Base-by-base conservation (phyloP, 106 monocot species). In the Dendrobium nobile region DNA sequence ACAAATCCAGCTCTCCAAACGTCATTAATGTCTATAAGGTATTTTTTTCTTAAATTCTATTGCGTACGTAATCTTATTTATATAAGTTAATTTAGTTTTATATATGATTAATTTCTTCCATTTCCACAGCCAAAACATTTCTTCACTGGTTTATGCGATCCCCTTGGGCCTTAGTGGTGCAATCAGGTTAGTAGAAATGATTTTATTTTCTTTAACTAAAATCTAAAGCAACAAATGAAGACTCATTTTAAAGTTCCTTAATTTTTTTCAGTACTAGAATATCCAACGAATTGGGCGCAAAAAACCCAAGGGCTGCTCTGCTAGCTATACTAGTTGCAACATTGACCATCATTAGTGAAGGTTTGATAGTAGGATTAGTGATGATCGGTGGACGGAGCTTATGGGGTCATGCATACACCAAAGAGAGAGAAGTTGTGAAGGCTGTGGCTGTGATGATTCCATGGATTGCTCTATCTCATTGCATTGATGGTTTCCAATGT, bases 1-100 rank as follows among this genome's bases (percentile, higher is more conserved):
- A 67, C 56, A 72, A 85, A 85, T 74, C 85, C 85, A 22, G 48
- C 78, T 26, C 79, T 85, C 11, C 74, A 85, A 75, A 85, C 85
- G 26, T 79, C 82, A 18, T 82, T 85, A 4, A 19, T 79, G 61
- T 85, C 85, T 7, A 85, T 85, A 72, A 79, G 54, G 82, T 85
- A 31, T 9, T 65, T 55, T 9, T 68, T 9, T 31, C 4, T 27
- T 4, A 27, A 31, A 28, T 47, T 47, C 0, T 1, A 9, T 10
- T 47, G 9, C 47, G 5, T 47, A 47, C 7, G 6, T 47, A 47
- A 47, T 47, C 47, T 7, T 47, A 45, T 47, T 47, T 47, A 6
- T 7, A 0, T 47, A 47, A 24, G 1, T 31, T 28, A 26, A 67
- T 67, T 24, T 28, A 10, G 28, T 67, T 9, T 28, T 6, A 27